These are phyloP conservation scores for Phaffia rhodozyma DNA, from an alignment of 1,284 basidiomycete species.

Conservation along the genomic window DNA sequence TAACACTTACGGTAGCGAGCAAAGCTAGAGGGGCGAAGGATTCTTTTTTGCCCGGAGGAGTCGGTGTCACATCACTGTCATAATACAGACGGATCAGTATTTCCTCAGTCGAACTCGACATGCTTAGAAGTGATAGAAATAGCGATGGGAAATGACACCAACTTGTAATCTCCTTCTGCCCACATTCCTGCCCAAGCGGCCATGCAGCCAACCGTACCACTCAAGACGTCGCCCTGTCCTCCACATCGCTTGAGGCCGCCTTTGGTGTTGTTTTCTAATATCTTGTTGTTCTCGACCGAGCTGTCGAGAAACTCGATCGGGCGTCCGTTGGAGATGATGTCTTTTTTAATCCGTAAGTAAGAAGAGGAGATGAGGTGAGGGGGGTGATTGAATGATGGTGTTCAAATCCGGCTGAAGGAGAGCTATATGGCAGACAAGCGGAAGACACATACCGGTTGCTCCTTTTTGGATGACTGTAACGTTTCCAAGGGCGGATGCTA, in stretches of 20 bases:
- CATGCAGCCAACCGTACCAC: slow-evolving; percentile 73
- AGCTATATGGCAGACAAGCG: neutral
- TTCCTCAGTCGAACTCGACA: neutral
- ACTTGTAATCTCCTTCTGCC: slow-evolving; percentile 60
- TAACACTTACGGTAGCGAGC: slow-evolving; percentile 2
- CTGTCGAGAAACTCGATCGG: slow-evolving; percentile 23
- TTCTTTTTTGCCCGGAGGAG: neutral
- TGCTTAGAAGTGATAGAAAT: neutral
- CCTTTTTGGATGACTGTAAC: slow-evolving; percentile 92
- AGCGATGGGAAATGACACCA: slow-evolving; percentile 38
- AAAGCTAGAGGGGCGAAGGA: slow-evolving; percentile 6
- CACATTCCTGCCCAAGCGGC: slow-evolving; percentile 91
- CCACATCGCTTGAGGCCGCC: slow-evolving; percentile 88
- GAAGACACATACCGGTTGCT: slow-evolving; percentile 44
- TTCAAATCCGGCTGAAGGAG: slow-evolving; percentile 19
- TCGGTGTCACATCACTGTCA: slow-evolving; percentile 5
- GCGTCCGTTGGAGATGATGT: slow-evolving; percentile 38
- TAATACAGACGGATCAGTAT: neutral
- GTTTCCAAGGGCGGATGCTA: slow-evolving; percentile 67
- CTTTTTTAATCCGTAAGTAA: slow-evolving; percentile 1
- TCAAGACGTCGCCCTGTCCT: slow-evolving; percentile 88
- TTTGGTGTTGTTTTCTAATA: slow-evolving; percentile 51
- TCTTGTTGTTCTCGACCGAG: slow-evolving; percentile 19
- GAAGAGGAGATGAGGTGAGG: neutral
- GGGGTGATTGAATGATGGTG: neutral